These are phyloP conservation scores for Niveomyces coronatus DNA, from an alignment of 2,329 filamentous ascomycete species.

Conservation along the genomic window DNA sequence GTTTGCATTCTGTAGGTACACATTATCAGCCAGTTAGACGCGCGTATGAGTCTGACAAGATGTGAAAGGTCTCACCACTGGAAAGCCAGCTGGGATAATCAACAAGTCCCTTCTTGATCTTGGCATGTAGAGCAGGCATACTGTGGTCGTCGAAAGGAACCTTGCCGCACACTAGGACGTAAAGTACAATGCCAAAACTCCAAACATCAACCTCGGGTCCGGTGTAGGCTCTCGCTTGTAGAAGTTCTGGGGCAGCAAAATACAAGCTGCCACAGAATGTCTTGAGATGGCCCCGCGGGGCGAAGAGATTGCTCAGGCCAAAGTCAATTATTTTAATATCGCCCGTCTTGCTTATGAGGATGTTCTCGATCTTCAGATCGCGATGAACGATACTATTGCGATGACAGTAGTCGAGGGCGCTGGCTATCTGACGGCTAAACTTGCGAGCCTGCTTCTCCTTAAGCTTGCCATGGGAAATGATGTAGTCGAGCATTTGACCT, in stretches of 20 bases:
- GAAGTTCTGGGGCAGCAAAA: slow-evolving; percentile 88
- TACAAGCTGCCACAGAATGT: slow-evolving; percentile 97
- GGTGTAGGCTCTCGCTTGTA: slow-evolving; percentile 89
- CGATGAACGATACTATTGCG: slow-evolving; percentile 96
- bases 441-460: slow-evolving; percentile 98
- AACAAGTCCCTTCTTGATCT: slow-evolving; percentile 94
- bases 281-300: slow-evolving; percentile 74
- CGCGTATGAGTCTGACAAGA: not conserved
- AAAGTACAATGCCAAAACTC: slow-evolving; percentile 98
- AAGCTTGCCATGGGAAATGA: slow-evolving; percentile 92
- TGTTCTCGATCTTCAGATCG: slow-evolving; percentile 98
- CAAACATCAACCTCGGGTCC: slow-evolving; percentile 96
- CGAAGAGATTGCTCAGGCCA: slow-evolving; percentile 90
- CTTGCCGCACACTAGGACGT: slow-evolving; percentile 93
- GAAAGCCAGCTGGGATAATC: slow-evolving; percentile 94
- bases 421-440: slow-evolving; percentile 94
- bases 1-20: slow-evolving; percentile 67
- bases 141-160: slow-evolving; percentile 98
- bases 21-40: slow-evolving; percentile 24
- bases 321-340: slow-evolving; percentile 99
- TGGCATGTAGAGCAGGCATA: slow-evolving; percentile 95
- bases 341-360: slow-evolving; percentile 95
- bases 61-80: slow-evolving; percentile 49
- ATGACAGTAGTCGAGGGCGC: slow-evolving; percentile 93
- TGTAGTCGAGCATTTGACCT: slow-evolving; percentile 98